Percentiles rank a stretch among this genome's conserved stretches.
Conservation (phyloP, 495 filamentous ascomycete genomes). For the Penicillium antarcticum region DNA sequence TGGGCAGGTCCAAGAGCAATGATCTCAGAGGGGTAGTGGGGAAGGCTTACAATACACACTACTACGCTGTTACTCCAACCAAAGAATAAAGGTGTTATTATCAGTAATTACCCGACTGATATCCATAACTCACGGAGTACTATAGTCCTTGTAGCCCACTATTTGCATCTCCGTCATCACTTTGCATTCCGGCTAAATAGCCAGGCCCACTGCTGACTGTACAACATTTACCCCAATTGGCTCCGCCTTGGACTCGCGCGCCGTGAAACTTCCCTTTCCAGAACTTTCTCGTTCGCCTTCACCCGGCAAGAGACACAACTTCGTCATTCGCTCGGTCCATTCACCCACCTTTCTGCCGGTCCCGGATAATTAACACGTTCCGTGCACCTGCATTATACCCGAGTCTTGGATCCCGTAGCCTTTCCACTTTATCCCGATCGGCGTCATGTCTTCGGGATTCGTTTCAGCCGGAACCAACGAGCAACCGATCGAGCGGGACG, state of each 20-base stretch:
- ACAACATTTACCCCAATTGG: background rate
- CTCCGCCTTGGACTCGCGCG: background rate
- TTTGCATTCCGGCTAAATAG: constrained; percentile 21
- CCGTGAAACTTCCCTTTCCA: constrained; percentile 1
- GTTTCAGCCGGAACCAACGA: constrained; percentile 80
- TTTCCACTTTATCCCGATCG: constrained; percentile 9
- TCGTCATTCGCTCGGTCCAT: constrained; percentile 9
- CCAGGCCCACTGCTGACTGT: too few relatives aligned
- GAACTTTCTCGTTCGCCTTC: constrained; percentile 8
- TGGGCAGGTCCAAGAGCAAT: constrained; percentile 40
- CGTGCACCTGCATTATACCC: constrained; percentile 14
- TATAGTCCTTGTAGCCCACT: too few relatives aligned
- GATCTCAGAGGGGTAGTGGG: constrained; percentile 12
- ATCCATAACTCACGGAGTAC: too few relatives aligned
- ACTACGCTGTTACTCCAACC: background rate
- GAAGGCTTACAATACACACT: background rate
- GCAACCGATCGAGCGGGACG: constrained; percentile 55
- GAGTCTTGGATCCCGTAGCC: constrained; percentile 3
- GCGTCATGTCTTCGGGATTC: constrained; percentile 78
- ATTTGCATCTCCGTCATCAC: background rate
- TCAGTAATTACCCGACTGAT: constrained; percentile 1
- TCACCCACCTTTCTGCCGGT: background rate
- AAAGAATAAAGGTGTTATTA: too few relatives aligned
- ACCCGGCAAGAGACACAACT: background rate
- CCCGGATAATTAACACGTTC: constrained; percentile 17